Base-by-base conservation (phyloP, 169 alveolate species). In the Fabrea salina region DNA sequence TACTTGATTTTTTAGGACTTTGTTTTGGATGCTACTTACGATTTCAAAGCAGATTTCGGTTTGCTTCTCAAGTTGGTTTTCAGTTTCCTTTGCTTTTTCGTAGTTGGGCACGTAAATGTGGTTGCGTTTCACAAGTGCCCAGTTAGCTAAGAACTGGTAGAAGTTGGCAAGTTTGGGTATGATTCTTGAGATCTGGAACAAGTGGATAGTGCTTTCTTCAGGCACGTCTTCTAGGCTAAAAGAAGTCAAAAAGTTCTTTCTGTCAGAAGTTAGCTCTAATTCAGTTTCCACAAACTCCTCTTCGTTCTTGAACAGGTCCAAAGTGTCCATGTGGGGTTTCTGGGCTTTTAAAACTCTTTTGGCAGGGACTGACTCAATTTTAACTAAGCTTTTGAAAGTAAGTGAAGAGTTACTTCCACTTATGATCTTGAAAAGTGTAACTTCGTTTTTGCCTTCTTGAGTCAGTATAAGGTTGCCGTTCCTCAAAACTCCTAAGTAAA, bases 211-310 rank as follows among this genome's bases (percentile, higher is more conserved):
- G 13, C 19, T n/a, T 2, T 43, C 66, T 47, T 68, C 78, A 68
- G 78, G 78, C 61, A 43, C 78, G 4, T 68, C 78, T 13, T 43
- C 27, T 40, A 68, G 44, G 7, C 40, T 22, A 68, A 68, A 68
- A 0, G 66, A 16, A 1, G 74, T 61, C 39, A 16, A 35, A 3
- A 13, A 47, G 1, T 32, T 47, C 25, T 61, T 61, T 61, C 74
- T 61, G 74, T 61, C 39, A n/a, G 13, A 8, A 8, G 74, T 61
- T 5, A 30, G 13, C 11, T 35, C 25, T 2, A 61, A 25, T 33
- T 1, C 30, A 27, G 39, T 35, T 33, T 25, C 27, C 11, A 13
- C 16, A 61, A 30, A 27, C 0, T 22, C 49, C 8, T 22, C 25
- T 16, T 11, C 25, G 1, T 47, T 37, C 41, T n/a, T 16, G 32